Base-by-base conservation (phyloP, 2,329 filamentous ascomycete genomes). In the Pleurostoma richardsiae region DNA sequence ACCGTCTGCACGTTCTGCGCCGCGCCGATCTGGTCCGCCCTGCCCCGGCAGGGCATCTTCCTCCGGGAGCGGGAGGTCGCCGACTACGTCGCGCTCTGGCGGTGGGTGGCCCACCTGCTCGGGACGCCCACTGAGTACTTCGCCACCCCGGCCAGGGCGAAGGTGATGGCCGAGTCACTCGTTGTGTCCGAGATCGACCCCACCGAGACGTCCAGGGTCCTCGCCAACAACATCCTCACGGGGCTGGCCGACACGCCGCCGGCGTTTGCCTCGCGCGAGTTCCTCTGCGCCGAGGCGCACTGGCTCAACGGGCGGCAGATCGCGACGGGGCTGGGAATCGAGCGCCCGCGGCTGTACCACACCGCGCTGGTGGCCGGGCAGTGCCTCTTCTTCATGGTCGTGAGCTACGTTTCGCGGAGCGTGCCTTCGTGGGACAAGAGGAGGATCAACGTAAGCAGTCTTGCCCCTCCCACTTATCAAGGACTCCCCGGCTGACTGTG, bases 71-170 rank as follows among this genome's bases (percentile, higher is more conserved):
- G 78, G 48, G 86, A 92, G 59, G 80, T 79, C 3, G 59, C 60
- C 2, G 86, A 90, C 56, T 91, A 88, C 59, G 71, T 88, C 40
- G 85, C 86, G 0, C 68, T 92, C 1, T 92, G 87, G 86, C 77
- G 87, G 3, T 86, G 88, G 52, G 79, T 91, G 10, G 86, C 79
- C 1, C 76, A 88, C 57, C 71, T 90, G 30, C 76, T 90, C 56
- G 88, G 87, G 10, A 81, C 80, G 5, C 87, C 86, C 0, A 79
- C 78, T 1, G 74, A 74, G 28, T 75, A 73, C 52, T 82, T 90
- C 58, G 70, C 72, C 2, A 79, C 73, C 1, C 72, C 79, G 0
- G 65, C 66, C 5, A 70, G 72, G 31, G 82, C 83, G 2, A 81
- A 76, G 53, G 69, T 70, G 3, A 75, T 82, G 57, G 84, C 90